phyloP scores from a whole-genome alignment of 768 basidiomycete species.

The Podaxis rugospora region DNA sequence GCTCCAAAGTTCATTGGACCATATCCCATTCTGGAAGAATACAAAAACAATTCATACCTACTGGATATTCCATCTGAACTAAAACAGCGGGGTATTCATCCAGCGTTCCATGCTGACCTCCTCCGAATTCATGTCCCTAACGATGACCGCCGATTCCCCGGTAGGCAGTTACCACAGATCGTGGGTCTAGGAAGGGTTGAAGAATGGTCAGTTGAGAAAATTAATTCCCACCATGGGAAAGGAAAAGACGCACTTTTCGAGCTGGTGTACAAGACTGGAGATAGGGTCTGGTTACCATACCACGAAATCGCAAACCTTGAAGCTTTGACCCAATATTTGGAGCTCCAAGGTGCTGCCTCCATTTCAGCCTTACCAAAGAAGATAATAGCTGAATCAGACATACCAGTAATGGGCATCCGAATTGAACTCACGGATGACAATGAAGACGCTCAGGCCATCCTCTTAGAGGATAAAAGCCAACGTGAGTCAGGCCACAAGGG shows the following conservation, averaged over 20 bases:
- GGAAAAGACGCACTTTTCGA: constrained; percentile 23
- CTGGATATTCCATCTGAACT: constrained; percentile 16
- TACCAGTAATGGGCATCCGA: too few relatives aligned
- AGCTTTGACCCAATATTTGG: not conserved
- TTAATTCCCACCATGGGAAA: constrained; percentile 21
- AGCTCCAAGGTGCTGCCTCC: not conserved
- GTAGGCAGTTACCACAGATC: constrained; percentile 18
- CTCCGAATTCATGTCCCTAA: constrained; percentile 27
- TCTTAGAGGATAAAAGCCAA: too few relatives aligned
- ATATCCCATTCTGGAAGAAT: constrained; percentile 15
- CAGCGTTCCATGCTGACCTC: constrained; percentile 27
- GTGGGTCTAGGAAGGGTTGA: not conserved
- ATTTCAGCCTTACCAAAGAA: not conserved
- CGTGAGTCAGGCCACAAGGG: too few relatives aligned
- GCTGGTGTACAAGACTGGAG: constrained; percentile 28
- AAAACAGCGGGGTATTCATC: constrained; percentile 16
- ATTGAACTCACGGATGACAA: too few relatives aligned
- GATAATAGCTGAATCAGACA: too few relatives aligned
- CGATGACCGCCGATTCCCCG: constrained; percentile 28
- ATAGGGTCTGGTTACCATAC: constrained; percentile 29
- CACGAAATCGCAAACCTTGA: constrained; percentile 9
- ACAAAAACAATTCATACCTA: constrained; percentile 16
- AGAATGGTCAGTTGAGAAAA: constrained; percentile 22
- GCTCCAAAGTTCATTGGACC: constrained; percentile 21
- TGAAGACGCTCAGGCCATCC: too few relatives aligned